Base-by-base conservation (phyloP, 225 moss, liverwort and hornwort species). In the Physcomitrium patens region DNA sequence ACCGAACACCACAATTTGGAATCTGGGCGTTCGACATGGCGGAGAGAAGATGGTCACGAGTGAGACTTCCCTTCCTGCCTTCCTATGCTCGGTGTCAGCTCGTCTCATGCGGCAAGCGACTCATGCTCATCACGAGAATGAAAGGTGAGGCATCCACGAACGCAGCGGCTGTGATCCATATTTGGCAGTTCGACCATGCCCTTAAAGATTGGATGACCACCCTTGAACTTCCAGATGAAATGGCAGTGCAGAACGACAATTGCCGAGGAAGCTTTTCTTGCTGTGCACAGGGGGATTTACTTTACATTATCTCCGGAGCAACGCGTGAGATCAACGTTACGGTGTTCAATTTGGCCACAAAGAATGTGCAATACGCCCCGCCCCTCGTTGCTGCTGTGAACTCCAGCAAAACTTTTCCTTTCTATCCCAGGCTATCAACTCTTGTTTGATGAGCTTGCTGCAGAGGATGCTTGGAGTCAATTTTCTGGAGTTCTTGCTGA, bases 201-300 rank as follows among this genome's bases (percentile, higher is more conserved):
- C 71, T 75, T 7, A 81, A 86, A 64, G 83, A 84, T 49, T 86
- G 86, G 86, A 81, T 76, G 83, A 86, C 86, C 10, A 83, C 78
- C 3, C 76, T 86, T 8, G 86, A 86, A 78, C 81, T 86, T 14
- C 70, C 81, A 1, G 86, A 86, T 73, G 86, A 86, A 66, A 81
- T 86, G 83, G 86, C 81, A 28, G 72, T 78, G 61, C 86, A 86
- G 72, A 86, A 84, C 65, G 86, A 84, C 66, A 86, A 86, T 48
- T 86, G 83, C 53, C 81, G 81, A 14, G 83, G 86, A 5, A 86
- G 86, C 76, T 86, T 86, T 44, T 78, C 86, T 6, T 86, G 86
- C 24, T 83, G 76, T 5, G 86, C 86, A 15, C 86, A 86, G 27
- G 86, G 86, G 0, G 86, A 86, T 13, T 73, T 86, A 10, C 73